Base-by-base conservation (phyloP, 129 eudicot genomes). In the Solidago caesia region DNA sequence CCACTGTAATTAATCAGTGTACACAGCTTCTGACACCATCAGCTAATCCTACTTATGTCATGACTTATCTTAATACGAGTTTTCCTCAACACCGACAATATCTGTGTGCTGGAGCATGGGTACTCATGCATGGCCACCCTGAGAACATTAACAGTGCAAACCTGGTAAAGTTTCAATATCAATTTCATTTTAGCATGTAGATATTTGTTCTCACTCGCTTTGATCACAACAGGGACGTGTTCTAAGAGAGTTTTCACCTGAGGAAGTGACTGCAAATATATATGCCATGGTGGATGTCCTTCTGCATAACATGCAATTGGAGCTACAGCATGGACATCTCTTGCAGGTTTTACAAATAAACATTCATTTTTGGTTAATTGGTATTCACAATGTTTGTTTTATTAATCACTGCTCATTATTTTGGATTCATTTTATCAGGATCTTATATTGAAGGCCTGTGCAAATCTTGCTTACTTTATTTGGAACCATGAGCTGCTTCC, bases 401-500 rank as follows among this genome's bases (percentile, higher is more conserved):
- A 9, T 65, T 43, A 16, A 26, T 69, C 33, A 46, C 16, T 61
- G 68, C 41, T 16, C 45, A 41, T 70, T 57, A 60, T 44, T 13
- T 25, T 71, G 75, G 43, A 68, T 64, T 78, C 25, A 29, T 13
- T 12, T 73, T 33, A 41, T 68, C 85, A 94, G 98, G 98, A 94
- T 75, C 91, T 88, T 72, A 86, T 94, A 79, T 15, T 80, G 76
- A 94, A 89, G 81, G 91, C 93, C 26, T 88, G 91, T 81, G 83
- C 88, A 41, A 94, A 94, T 72, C 92, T 94, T 65, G 88, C 89
- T 16, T 90, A 84, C 66, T 90, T 94, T 57, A 85, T 94, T 65
- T 94, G 98, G 98, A 94, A 86, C 60, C 97, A 90, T 79, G 98
- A 94, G 91, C 83, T 94, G 82, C 88, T 94, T 78, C 98, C 98